These are phyloP conservation scores for Colletotrichum echinochloae DNA, from an alignment of 2,329 filamentous ascomycete species.

Conservation along the genomic window DNA sequence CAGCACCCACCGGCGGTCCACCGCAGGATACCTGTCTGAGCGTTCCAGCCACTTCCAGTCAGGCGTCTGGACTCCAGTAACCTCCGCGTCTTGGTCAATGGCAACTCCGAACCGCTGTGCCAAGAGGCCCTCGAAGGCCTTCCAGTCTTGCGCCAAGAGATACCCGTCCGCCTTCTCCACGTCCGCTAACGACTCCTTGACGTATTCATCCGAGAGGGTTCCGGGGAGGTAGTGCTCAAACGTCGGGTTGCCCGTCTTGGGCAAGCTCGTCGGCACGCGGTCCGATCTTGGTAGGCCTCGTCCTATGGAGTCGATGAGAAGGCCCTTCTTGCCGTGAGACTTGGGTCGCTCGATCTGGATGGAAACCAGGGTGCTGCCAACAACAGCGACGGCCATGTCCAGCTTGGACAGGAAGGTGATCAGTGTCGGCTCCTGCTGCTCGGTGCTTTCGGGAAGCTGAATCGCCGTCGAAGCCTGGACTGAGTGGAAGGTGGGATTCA, in stretches of 20 bases:
- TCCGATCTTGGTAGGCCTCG: constrained; percentile 60
- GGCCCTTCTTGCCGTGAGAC: constrained; percentile 67
- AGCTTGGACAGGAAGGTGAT: constrained; percentile 73
- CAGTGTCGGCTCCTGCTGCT: constrained; percentile 55
- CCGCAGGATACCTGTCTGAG: constrained; percentile 60
- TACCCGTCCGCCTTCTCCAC: constrained; percentile 61
- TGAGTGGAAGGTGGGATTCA: constrained; percentile 76
- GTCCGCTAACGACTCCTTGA: constrained; percentile 58
- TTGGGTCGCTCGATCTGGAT: constrained; percentile 76
- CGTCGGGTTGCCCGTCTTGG: constrained; percentile 31
- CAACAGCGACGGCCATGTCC: constrained; percentile 73
- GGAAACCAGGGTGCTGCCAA: constrained; percentile 73
- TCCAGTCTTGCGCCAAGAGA: constrained; percentile 59
- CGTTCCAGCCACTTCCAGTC: constrained; percentile 65
- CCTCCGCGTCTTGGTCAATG: constrained; percentile 40
- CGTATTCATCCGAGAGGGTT: constrained; percentile 63
- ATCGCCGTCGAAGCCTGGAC: constrained; percentile 64
- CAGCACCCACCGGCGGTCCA: constrained; percentile 74
- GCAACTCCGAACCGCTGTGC: constrained; percentile 57
- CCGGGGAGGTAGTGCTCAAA: constrained; percentile 57
- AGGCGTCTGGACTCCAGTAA: constrained; percentile 44
- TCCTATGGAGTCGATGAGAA: constrained; percentile 80
- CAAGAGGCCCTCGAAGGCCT: constrained; percentile 63
- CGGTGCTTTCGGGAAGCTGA: constrained; percentile 54
- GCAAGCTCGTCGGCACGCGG: constrained; percentile 24